Evolutionary conservation across 108 stramenopile species (phyloP), one percentile per base, ranked within the genome.

Genomic region (Halocafeteria seosinensis): DNA sequence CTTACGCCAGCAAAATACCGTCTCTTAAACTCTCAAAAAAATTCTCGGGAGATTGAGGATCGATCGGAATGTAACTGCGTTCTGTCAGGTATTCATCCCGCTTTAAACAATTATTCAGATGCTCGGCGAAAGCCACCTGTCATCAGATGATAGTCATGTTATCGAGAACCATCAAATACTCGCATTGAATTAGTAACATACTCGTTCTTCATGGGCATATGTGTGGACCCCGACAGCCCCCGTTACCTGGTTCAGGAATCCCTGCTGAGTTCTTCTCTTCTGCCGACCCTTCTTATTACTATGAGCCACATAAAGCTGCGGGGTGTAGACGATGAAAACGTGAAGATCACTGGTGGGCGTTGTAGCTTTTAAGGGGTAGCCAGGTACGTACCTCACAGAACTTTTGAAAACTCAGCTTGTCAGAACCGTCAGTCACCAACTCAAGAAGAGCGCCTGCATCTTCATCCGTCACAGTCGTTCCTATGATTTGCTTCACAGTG

Each of bases 21-120:
- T 80, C 76, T 21, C 61, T 36, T 38, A 62, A 62, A 35, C 65
- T 50, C 25, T 61, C 37, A 47, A 80, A 80, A 3, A 80, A 67
- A n/a, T n/a, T n/a, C 53, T 71, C 66, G 50, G 24, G 37, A 27
- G 24, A 25, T 13, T 67, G 37, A 29, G 33, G n/a, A 17, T 53
- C 50, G 37, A 75, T 58, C 51, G 74, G 74, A 27, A 75, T 3
- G 57, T n/a, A 2, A 21, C 28, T n/a, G 21, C 2, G 13, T 2
- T n/a, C 25, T 17, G 57, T 30, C 13, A 6, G 25, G 57, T 27
- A 59, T n/a, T 26, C n/a, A n/a, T 59, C 57, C 17, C 36, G 34
- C 13, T 3, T 12, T 13, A 59, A 59, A 13, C 2, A 2, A 35
- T 24, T 24, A 35, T 59, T 59, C 34, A 59, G 23, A 35, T 59